phyloP scores from a whole-genome alignment of 768 basidiomycete genomes.

The Flagelloscypha sp. region DNA sequence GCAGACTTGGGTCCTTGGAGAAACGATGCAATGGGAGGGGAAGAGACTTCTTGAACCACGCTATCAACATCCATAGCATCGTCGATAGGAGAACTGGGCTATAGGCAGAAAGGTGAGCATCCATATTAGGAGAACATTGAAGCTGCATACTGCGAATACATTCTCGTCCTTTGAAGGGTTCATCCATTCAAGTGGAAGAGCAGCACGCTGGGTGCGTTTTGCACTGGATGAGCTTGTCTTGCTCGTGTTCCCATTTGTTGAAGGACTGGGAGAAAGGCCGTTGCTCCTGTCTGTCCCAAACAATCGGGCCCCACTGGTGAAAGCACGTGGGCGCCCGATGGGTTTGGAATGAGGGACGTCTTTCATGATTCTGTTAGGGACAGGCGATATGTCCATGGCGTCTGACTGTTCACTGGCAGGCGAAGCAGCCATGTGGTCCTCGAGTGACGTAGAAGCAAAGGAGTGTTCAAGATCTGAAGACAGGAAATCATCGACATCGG shows the following conservation, averaged over 20 bases:
- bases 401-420: constrained; percentile 44
- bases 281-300: constrained; percentile 77
- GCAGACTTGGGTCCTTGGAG: constrained; percentile 46
- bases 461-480: constrained; percentile 76
- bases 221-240: constrained; percentile 31
- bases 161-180: constrained; percentile 21
- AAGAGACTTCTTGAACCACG: constrained; percentile 21
- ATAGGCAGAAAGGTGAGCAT: constrained; percentile 15
- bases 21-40: constrained; percentile 25
- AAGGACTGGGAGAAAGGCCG: constrained; percentile 24
- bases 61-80: constrained; percentile 81
- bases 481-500: constrained; percentile 57
- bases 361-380: constrained; percentile 30
- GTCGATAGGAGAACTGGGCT: constrained; percentile 38
- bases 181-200: constrained; percentile 59
- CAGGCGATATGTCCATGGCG: constrained; percentile 81
- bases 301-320: constrained; percentile 54
- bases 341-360: constrained; percentile 17
- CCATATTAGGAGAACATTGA: background rate
- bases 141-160: constrained; percentile 20
- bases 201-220: constrained; percentile 55
- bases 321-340: constrained; percentile 50
- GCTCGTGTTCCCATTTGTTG: no score
- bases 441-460: constrained; percentile 74
- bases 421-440: constrained; percentile 38